A percentile compares a stretch with the other conserved stretches of the same genome.
Conservation (phyloP, 768 basidiomycete genomes). For the Suillus hirtellus region DNA sequence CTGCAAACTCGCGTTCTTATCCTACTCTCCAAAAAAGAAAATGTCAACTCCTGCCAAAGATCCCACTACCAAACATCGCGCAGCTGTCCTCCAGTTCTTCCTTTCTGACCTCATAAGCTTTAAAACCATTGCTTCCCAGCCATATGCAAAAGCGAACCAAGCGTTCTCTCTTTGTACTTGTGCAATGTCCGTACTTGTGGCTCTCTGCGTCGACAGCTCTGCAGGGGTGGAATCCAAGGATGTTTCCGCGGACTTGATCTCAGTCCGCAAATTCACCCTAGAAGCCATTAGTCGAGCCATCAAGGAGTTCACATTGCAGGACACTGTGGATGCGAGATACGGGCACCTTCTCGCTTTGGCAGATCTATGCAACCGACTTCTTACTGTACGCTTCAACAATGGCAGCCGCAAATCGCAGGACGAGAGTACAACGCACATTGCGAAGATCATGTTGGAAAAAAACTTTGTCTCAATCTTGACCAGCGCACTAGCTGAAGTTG, state of each 20-base stretch:
- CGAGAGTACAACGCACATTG: constrained; percentile 87
- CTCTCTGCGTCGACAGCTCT: constrained; percentile 87
- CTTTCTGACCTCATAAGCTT: constrained; percentile 82
- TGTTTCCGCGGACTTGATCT: constrained; percentile 71
- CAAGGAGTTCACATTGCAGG: constrained; percentile 68
- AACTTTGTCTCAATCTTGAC: constrained; percentile 91
- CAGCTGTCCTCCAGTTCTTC: constrained; percentile 74
- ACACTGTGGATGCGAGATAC: constrained; percentile 74
- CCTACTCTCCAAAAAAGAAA: constrained; percentile 68
- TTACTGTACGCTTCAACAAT: constrained; percentile 73
- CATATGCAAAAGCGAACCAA: constrained; percentile 53
- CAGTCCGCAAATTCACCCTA: constrained; percentile 90
- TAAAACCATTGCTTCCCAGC: constrained; percentile 66
- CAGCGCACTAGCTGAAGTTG: constrained; percentile 84
- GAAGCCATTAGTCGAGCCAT: constrained; percentile 86
- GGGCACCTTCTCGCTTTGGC: constrained; percentile 84
- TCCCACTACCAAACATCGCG: constrained; percentile 53
- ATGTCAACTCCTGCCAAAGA: constrained; percentile 66
- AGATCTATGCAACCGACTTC: constrained; percentile 84
- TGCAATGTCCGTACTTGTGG: constrained; percentile 88
- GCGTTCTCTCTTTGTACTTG: constrained; percentile 72
- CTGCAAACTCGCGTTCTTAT: constrained; percentile 87
- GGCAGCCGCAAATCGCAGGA: constrained; percentile 52
- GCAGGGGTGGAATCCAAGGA: constrained; percentile 71
- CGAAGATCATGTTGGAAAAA: constrained; percentile 98